Evolutionary conservation across 169 alveolate genomes (phyloP).

Genomic region (Amoebophrya sp.): DNA sequence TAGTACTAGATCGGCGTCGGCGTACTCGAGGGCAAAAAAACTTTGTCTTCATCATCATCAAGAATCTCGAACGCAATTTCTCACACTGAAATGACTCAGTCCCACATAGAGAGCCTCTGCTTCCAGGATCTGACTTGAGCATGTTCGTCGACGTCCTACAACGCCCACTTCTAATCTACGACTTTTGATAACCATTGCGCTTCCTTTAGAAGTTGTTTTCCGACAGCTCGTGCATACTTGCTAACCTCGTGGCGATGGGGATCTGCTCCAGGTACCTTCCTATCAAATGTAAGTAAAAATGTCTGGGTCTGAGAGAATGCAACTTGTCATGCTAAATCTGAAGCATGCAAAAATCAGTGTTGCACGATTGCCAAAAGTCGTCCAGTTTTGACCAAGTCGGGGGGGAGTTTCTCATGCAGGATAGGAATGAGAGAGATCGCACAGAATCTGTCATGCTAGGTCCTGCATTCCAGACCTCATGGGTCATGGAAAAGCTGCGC

Average conservation of each 20-base stretch:
- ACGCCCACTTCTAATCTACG: not conserved
- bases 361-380: too few relatives aligned
- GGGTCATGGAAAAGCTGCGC: too few relatives aligned
- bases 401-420: too few relatives aligned
- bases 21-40: not conserved
- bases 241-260: not conserved
- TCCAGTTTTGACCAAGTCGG: too few relatives aligned
- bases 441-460: too few relatives aligned
- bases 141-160: not conserved
- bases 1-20: not conserved
- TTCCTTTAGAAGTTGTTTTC: not conserved
- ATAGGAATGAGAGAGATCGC: too few relatives aligned
- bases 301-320: too few relatives aligned
- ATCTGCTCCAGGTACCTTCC: not conserved
- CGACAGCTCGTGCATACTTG: too few relatives aligned
- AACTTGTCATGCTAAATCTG: too few relatives aligned
- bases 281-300: too few relatives aligned
- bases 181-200: not conserved
- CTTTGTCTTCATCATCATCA: not conserved
- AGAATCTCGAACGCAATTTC: not conserved
- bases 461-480: too few relatives aligned
- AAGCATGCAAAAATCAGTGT: too few relatives aligned
- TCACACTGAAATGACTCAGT: not conserved
- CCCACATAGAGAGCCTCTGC: not conserved
- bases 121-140: not conserved